Base-by-base conservation (phyloP, 192 early-diverging fungal genomes). In the Blastocladiella britannica region DNA sequence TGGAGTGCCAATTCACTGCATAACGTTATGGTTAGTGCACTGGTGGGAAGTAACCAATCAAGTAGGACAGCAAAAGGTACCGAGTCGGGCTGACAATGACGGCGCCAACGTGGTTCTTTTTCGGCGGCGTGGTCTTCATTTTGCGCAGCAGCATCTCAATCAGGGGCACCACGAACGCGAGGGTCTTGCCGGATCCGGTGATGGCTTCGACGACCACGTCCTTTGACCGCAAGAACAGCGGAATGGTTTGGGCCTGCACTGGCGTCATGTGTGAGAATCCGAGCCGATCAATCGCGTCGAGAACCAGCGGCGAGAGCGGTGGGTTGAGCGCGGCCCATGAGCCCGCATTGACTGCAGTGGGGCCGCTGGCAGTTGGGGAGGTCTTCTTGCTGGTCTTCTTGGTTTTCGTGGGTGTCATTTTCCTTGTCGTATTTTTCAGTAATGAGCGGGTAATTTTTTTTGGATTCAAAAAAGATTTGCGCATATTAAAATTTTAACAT, bases 131-230 rank as follows among this genome's bases (percentile, higher is more conserved):
- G 20, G 57, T 62, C 28, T 67, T 58, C 22, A 77, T 71, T 26
- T 81, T 67, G 15, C 81, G 71, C 31, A 79, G 58, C 7, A 94
- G 73, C 64, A 92, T 88, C 63, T 94, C 90, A 22, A 98, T 75
- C 24, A 92, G 76, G 12, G 93, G 93, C 24, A 94, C 80, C 2
- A 92, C 71, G 69, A 94, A 97, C 5, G 89, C 69, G 7, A 94
- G 73, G 3, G 93, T 97, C 62, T 97, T 97, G 52, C 93, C 93
- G 0, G 93, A 97, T 12, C 93, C 93, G 2, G 93, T 97, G 7
- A 87, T 88, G 6, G 91, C 93, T 63, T 94, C 89, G 15, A 94
- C 91, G 4, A 98, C 85, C 0, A 98, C 92, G 70, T 98, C 94
- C 67, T 91, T 89, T 64, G 86, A 80, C 60, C 84, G 78, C 67